Evolutionary conservation across 2,329 filamentous ascomycete genomes (phyloP).

Genomic region (Scleromitrula shiraiana): DNA sequence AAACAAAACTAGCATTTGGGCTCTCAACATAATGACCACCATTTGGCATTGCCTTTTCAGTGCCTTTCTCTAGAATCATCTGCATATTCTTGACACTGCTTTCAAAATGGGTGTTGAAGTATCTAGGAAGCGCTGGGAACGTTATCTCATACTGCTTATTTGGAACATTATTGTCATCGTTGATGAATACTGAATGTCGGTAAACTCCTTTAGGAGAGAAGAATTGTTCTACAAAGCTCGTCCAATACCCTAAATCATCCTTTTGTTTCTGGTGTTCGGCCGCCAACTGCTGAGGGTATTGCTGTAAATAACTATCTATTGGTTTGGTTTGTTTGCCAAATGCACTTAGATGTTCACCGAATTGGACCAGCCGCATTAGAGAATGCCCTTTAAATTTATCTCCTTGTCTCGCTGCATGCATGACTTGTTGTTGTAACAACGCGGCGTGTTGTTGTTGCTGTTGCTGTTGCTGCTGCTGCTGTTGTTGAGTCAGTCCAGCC

Average conservation of each 20-base stretch:
- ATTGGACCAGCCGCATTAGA: constrained; percentile 52
- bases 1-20: constrained; percentile 69
- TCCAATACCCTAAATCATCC: constrained; percentile 71
- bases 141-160: constrained; percentile 84
- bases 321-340: constrained; percentile 41
- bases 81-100: constrained; percentile 82
- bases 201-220: constrained; percentile 74
- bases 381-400: constrained; percentile 45
- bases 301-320: constrained; percentile 21
- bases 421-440: constrained; percentile 27
- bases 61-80: constrained; percentile 66
- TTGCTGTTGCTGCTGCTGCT: constrained; percentile 31
- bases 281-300: constrained; percentile 14
- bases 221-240: constrained; percentile 68
- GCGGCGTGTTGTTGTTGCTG: constrained; percentile 18
- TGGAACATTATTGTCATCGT: constrained; percentile 46
- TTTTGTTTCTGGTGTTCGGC: constrained; percentile 48
- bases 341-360: constrained; percentile 53
- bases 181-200: constrained; percentile 58
- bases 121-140: constrained; percentile 73
- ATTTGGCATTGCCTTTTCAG: constrained; percentile 48
- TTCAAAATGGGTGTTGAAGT: constrained; percentile 82
- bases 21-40: constrained; percentile 70
- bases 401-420: constrained; percentile 30
- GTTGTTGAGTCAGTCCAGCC: constrained; percentile 32